Percentiles rank a stretch among this genome's conserved stretches.
Conservation (phyloP, 768 basidiomycete genomes). For the Naematelia encephala region DNA sequence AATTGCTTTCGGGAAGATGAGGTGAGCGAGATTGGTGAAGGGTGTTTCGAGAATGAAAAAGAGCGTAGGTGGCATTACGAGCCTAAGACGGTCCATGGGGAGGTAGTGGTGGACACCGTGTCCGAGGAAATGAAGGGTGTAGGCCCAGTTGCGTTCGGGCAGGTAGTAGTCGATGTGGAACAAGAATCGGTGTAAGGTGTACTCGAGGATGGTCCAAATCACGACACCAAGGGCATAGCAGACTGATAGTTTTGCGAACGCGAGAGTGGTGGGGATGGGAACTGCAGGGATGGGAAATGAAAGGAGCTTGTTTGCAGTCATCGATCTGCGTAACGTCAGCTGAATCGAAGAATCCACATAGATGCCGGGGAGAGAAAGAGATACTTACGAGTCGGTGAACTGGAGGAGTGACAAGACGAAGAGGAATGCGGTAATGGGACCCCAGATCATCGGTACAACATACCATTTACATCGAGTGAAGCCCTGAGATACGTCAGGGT, state of each 20-base stretch:
- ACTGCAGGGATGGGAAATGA: slow-evolving; percentile 52
- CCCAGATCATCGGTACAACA: slow-evolving; percentile 86
- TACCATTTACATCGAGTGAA: slow-evolving; percentile 89
- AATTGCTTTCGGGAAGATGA: slow-evolving; percentile 73
- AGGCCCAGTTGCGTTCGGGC: slow-evolving; percentile 74
- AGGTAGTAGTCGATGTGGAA: slow-evolving; percentile 89
- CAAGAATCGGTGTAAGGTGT: slow-evolving; percentile 87
- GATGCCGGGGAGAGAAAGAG: neutral
- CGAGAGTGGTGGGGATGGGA: slow-evolving; percentile 53
- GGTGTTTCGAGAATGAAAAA: slow-evolving; percentile 75
- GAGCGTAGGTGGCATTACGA: slow-evolving; percentile 92
- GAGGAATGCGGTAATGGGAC: slow-evolving; percentile 76
- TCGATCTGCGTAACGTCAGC: slow-evolving; percentile 37
- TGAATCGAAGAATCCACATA: neutral
- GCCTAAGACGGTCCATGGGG: slow-evolving; percentile 89
- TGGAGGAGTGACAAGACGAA: slow-evolving; percentile 71
- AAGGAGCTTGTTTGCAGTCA: slow-evolving; percentile 33
- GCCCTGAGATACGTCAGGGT: slow-evolving; percentile 54
- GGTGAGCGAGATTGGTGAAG: slow-evolving; percentile 79
- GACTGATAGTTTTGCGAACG: slow-evolving; percentile 58
- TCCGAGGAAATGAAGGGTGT: slow-evolving; percentile 83
- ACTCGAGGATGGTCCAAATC: slow-evolving; percentile 93
- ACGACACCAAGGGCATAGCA: slow-evolving; percentile 84
- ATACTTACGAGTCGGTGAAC: slow-evolving; percentile 57
- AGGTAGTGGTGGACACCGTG: slow-evolving; percentile 98